These are phyloP conservation scores for Syncephalastrum monosporum DNA, from an alignment of 371 early-diverging fungal species.

Conservation along the genomic window DNA sequence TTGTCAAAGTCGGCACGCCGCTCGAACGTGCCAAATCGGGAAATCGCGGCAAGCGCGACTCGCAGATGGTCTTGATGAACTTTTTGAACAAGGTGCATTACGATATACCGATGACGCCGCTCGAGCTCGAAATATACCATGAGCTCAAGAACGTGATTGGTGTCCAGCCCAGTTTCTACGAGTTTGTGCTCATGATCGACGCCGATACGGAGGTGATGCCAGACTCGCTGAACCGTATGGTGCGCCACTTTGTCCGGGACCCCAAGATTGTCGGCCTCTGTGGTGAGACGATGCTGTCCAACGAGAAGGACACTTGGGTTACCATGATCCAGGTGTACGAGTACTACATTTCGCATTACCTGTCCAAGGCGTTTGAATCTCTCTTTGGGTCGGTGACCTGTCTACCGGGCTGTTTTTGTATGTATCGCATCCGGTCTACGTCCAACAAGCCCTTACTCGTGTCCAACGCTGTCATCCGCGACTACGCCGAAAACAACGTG, in stretches of 20 bases:
- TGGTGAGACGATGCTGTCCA: conserved; percentile 89
- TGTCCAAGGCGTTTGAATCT: conserved; percentile 98
- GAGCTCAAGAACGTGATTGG: conserved; percentile 91
- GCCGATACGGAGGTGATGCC: conserved; percentile 90
- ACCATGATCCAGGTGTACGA: conserved; percentile 99
- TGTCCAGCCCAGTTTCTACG: conserved; percentile 84
- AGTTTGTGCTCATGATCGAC: conserved; percentile 93
- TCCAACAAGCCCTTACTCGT: conserved; percentile 86
- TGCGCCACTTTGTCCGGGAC: conserved; percentile 80
- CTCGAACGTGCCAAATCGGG: conserved; percentile 73
- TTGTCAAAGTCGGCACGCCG: conserved; percentile 91
- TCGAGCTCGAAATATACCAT: conserved; percentile 90
- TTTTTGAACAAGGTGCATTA: conserved; percentile 95
- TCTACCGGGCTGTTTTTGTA: conserved; percentile 95
- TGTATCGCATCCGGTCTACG: conserved; percentile 89
- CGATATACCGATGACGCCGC: conserved; percentile 76
- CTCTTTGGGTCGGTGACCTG: conserved; percentile 97
- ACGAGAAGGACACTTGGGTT: conserved; percentile 87
- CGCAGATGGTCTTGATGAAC: conserved; percentile 95
- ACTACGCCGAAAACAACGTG: conserved; percentile 95
- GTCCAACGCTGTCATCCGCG: conserved; percentile 83
- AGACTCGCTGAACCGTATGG: conserved; percentile 77
- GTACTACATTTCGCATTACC: conserved; percentile 98
- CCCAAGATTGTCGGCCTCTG: conserved; percentile 87
- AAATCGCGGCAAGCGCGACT: conserved; percentile 98